phyloP scores from a whole-genome alignment of 768 basidiomycete genomes.

The Amanita molliuscula region DNA sequence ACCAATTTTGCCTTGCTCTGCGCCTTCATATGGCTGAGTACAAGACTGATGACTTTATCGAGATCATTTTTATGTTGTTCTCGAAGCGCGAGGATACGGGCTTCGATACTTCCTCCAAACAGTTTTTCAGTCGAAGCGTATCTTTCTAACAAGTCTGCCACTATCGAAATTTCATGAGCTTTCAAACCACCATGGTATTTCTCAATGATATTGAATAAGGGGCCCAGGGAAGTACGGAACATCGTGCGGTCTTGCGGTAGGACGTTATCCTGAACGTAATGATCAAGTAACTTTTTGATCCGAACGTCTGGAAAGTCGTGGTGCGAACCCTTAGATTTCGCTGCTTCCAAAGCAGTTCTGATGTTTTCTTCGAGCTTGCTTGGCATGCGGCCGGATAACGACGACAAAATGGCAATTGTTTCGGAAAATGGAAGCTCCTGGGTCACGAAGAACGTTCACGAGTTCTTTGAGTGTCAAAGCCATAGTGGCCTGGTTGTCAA shows the following conservation, averaged over 20 bases:
- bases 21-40: conserved; percentile 94
- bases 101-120: conserved; percentile 92
- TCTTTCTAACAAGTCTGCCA: conserved; percentile 66
- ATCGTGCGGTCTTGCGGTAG: conserved; percentile 71
- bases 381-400: conserved; percentile 90
- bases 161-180: conserved; percentile 70
- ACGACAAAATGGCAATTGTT: conserved; percentile 70
- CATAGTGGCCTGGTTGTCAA: conserved; percentile 94
- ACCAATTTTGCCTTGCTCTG: conserved; percentile 87
- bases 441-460: conserved; percentile 67
- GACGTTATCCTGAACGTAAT: conserved; percentile 73
- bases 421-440: conserved; percentile 88
- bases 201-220: conserved; percentile 68
- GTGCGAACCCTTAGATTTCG: conserved; percentile 60
- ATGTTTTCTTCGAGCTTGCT: conserved; percentile 82
- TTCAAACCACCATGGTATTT: conserved; percentile 77
- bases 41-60: conserved; percentile 76
- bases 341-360: conserved; percentile 64
- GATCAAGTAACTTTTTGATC: conserved; percentile 79
- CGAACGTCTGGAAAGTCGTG: conserved; percentile 87
- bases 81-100: conserved; percentile 79
- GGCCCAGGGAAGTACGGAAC: conserved; percentile 62
- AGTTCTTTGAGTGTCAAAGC: conserved; percentile 79
- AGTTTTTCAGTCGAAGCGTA: conserved; percentile 86
- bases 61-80: conserved; percentile 90